These are phyloP conservation scores for Conringia planisiliqua DNA, from an alignment of 345 rosid species.

Conservation along the genomic window DNA sequence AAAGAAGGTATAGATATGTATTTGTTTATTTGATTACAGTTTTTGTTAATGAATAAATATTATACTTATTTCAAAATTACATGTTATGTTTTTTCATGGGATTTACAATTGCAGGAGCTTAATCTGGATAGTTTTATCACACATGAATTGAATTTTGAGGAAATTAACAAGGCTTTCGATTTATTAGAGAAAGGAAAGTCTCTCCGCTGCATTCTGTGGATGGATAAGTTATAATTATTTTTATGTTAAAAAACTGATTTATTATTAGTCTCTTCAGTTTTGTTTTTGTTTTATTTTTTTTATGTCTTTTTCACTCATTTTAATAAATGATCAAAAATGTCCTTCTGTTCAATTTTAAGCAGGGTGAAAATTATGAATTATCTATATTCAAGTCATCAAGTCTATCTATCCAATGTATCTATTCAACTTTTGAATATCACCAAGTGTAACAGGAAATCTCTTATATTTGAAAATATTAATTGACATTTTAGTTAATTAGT, in stretches of 20 bases:
- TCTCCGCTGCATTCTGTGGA: constrained; percentile 59
- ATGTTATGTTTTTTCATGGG: background rate
- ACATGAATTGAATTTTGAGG: constrained; percentile 45
- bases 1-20: constrained; percentile 28
- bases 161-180: constrained; percentile 60
- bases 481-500: no score
- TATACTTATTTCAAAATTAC: background rate
- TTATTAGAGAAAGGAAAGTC: constrained; percentile 48
- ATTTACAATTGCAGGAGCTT: constrained; percentile 41
- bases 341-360: background rate
- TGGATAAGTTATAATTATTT: constrained; percentile 30
- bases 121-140: constrained; percentile 49
- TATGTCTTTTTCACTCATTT: background rate
- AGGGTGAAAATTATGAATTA: background rate
- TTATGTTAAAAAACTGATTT: background rate
- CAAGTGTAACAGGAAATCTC: background rate
- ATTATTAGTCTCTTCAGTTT: background rate
- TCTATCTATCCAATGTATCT: background rate
- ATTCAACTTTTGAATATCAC: background rate
- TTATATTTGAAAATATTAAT: background rate
- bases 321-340: background rate
- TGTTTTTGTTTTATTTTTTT: no score
- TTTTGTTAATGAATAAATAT: background rate
- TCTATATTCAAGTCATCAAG: background rate
- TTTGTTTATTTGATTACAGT: background rate